Evolutionary conservation across 805 yeast genomes (phyloP).

Genomic region (Saturnispora halmiae): DNA sequence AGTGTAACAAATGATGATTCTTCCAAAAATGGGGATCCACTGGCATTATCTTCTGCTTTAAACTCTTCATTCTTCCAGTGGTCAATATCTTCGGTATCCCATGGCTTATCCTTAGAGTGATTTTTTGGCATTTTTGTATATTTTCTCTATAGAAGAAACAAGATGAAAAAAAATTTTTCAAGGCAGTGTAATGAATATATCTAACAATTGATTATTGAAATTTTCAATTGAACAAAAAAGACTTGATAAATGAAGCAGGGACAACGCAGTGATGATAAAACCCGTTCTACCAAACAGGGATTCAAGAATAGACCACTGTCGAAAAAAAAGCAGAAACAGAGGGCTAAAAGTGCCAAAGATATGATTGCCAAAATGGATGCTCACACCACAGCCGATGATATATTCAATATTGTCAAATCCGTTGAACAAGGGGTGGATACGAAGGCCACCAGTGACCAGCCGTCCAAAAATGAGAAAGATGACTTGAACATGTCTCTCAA

Average conservation of each 20-base stretch:
- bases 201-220: too few relatives aligned
- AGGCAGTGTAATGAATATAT: too few relatives aligned
- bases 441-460: constrained; percentile 7
- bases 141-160: too few relatives aligned
- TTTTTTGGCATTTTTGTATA: constrained; percentile 66
- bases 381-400: constrained; percentile 19
- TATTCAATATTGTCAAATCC: constrained; percentile 14
- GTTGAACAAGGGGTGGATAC: constrained; percentile 13
- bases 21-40: constrained; percentile 87
- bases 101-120: constrained; percentile 90
- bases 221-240: not conserved
- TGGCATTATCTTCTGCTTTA: constrained; percentile 77
- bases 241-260: too few relatives aligned
- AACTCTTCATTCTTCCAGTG: constrained; percentile 89
- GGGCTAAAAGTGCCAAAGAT: constrained; percentile 19
- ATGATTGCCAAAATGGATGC: constrained; percentile 24
- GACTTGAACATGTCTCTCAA: constrained; percentile 24
- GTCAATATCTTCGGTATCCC: constrained; percentile 94
- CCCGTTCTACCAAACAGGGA: not conserved
- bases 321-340: constrained; percentile 18
- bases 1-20: constrained; percentile 91
- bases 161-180: constrained; percentile 3
- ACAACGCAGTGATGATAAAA: too few relatives aligned
- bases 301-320: constrained; percentile 9
- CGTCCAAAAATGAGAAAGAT: not conserved